These are phyloP conservation scores for Fomitopsis palustris DNA, from an alignment of 1,284 basidiomycete species.

Conservation along the genomic window DNA sequence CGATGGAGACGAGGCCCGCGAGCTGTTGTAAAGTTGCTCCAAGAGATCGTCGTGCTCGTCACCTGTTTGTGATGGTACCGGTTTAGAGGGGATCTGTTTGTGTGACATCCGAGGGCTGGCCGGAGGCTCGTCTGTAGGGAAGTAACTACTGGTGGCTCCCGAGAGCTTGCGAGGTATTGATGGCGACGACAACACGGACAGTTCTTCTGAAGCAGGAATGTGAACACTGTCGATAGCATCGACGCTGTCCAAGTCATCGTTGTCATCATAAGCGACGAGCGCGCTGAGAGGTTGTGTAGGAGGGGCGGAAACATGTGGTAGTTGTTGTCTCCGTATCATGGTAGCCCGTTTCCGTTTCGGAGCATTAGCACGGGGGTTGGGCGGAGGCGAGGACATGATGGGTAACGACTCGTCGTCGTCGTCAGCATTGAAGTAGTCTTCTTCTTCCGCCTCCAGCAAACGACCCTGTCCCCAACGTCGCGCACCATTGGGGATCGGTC, in stretches of 20 bases:
- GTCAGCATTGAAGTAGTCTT: conserved; percentile 88
- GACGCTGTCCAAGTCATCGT: conserved; percentile 37
- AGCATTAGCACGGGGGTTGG: conserved; percentile 30
- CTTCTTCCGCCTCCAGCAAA: conserved; percentile 67
- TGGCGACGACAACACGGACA: conserved; percentile 3
- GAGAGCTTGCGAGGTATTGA: conserved; percentile 10
- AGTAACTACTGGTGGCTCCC: conserved; percentile 13
- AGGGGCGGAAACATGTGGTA: conserved; percentile 16
- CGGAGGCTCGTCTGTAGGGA: conserved; percentile 20
- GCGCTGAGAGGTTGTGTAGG: conserved; percentile 51
- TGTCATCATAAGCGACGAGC: conserved; percentile 64
- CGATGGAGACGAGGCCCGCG: conserved; percentile 39
- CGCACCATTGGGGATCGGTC: conserved; percentile 24
- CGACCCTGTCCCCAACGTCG: conserved; percentile 47
- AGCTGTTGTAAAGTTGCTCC: conserved; percentile 47
- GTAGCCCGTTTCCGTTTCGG: conserved; percentile 56
- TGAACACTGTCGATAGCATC: background rate
- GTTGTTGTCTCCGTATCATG: conserved; percentile 21
- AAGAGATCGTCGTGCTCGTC: conserved; percentile 56
- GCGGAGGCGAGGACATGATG: conserved; percentile 31
- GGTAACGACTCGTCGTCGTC: conserved; percentile 51
- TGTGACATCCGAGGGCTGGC: conserved; percentile 32
- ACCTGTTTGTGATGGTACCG: conserved; percentile 16
- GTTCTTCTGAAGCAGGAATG: conserved; percentile 6
- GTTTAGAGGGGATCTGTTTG: conserved; percentile 39